Conservation (phyloP, 768 basidiomycete genomes). For the Boletus rex-veris region DNA sequence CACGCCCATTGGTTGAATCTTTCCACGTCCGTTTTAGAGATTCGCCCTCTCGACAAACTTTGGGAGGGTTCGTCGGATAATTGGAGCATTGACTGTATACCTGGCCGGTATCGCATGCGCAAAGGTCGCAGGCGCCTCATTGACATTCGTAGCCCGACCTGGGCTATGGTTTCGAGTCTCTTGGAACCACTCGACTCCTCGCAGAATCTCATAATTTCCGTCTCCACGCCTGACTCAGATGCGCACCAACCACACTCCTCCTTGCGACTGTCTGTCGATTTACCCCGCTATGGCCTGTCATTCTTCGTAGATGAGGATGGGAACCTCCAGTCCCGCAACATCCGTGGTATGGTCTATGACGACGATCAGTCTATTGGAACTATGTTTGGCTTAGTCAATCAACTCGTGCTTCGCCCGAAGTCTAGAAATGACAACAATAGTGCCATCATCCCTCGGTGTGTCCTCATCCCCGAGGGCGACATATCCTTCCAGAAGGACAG, state of each 20-base stretch:
- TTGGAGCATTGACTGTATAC: constrained; percentile 22
- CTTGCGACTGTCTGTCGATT: constrained; percentile 23
- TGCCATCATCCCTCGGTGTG: constrained; percentile 16
- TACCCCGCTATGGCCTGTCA: constrained; percentile 41
- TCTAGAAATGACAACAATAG: not conserved
- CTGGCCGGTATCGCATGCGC: constrained; percentile 4
- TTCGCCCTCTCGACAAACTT: constrained; percentile 22
- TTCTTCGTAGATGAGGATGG: constrained; percentile 36
- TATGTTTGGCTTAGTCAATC: constrained; percentile 41
- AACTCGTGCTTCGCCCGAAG: constrained; percentile 38
- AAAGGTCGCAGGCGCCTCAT: constrained; percentile 15
- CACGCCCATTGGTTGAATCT: constrained; percentile 33
- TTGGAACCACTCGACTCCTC: constrained; percentile 25
- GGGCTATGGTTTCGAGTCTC: constrained; percentile 24
- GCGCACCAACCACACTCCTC: not conserved
- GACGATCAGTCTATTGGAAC: constrained; percentile 39
- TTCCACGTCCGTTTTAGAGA: constrained; percentile 19
- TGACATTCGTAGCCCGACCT: constrained; percentile 28
- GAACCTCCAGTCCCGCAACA: constrained; percentile 39
- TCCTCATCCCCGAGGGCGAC: constrained; percentile 41
- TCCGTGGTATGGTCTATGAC: constrained; percentile 44
- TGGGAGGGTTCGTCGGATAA: constrained; percentile 28
- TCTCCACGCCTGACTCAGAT: not conserved
- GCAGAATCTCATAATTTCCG: constrained; percentile 23
- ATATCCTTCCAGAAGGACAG: constrained; percentile 14